Base-by-base conservation (phyloP, 352 stramenopile species). In the Globisporangium sylvaticum region DNA sequence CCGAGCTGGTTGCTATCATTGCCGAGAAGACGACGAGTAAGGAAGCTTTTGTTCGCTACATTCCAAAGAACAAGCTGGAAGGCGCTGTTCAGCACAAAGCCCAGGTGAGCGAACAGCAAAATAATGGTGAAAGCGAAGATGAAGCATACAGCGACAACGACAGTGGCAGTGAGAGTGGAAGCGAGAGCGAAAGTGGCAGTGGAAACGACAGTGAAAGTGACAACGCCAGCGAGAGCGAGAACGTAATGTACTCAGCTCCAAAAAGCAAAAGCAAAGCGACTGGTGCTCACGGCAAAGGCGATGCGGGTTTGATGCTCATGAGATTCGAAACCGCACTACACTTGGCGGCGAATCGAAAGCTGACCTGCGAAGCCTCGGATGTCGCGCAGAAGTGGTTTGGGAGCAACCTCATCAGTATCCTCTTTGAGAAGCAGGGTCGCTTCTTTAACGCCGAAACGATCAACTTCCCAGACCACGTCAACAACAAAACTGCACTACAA, bases 401-500 rank as follows among this genome's bases (percentile, higher is more conserved):
- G 12, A 70, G 62, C n/a, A 87, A 87, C 42, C 66, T 90, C 14
- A 73, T 88, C n/a, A 67, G 73, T 0, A 65, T 87, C 1, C 64
- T 91, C 32, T 62, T 89, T 14, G 65, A 77, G n/a, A 81, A 83
- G 46, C 64, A 66, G 0, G 70, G 74, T 0, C 65, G 70, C 4
- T 18, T 79, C 4, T 82, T 89, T 46, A 64, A 75, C 12, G 68
- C 77, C 57, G 72, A 62, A 1, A 66, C 75, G 1, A 62, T 91
- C 39, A 84, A 90, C 55, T 79, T 87, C 29, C 62, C 78, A 0
- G 73, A 85, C 34, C 80, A 78, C 14, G 55, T 53, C n/a, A 78
- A 64, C 18, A 79, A 80, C 29, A 88, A 86, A 64, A 91, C 85
- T 0, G 72, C 85, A 4, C 61, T 94, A 31, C 70, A 87, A 62